Evolutionary conservation across 2,329 filamentous ascomycete species (phyloP).

Genomic region (Sphaceloma murrayae): DNA sequence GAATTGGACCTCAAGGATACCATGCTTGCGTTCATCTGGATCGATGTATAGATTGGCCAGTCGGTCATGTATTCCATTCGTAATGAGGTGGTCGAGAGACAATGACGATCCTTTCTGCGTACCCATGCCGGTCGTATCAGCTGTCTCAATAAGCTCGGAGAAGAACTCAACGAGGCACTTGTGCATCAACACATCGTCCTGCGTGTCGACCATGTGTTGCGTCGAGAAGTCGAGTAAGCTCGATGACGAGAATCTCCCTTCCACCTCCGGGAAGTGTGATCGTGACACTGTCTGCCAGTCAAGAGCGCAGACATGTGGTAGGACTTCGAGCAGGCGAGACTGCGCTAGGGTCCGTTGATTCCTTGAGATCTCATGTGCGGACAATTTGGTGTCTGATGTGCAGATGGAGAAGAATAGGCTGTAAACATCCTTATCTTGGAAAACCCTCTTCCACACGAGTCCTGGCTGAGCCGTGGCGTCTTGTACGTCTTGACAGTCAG

Average conservation of each 20-base stretch:
- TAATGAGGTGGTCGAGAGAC: constrained; percentile 45
- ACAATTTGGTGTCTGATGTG: constrained; percentile 34
- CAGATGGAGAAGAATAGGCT: constrained; percentile 47
- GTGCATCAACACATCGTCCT: constrained; percentile 50
- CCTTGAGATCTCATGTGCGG: constrained; percentile 35
- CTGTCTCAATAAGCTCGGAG: constrained; percentile 42
- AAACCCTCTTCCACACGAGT: constrained; percentile 53
- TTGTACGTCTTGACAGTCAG: constrained; percentile 35
- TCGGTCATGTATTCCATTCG: constrained; percentile 41
- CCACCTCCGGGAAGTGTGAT: constrained; percentile 45
- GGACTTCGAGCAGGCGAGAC: constrained; percentile 49
- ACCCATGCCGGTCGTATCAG: constrained; percentile 22
- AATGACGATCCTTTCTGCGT: constrained; percentile 23
- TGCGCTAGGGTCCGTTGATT: constrained; percentile 51
- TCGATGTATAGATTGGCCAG: constrained; percentile 45
- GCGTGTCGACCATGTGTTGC: constrained; percentile 46
- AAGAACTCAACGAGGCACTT: constrained; percentile 51
- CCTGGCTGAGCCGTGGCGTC: constrained; percentile 27
- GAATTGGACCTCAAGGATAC: constrained; percentile 45
- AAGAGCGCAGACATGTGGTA: constrained; percentile 44
- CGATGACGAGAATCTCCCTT: constrained; percentile 28
- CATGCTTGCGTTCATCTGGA: constrained; percentile 35
- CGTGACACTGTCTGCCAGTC: constrained; percentile 46
- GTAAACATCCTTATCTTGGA: constrained; percentile 51
- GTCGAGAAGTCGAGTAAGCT: constrained; percentile 47